A percentile compares a stretch with the other conserved stretches of the same genome.
These are phyloP conservation scores for Elasticomyces elasticus DNA, from an alignment of 495 filamentous ascomycete genomes.

Conservation along the genomic window DNA sequence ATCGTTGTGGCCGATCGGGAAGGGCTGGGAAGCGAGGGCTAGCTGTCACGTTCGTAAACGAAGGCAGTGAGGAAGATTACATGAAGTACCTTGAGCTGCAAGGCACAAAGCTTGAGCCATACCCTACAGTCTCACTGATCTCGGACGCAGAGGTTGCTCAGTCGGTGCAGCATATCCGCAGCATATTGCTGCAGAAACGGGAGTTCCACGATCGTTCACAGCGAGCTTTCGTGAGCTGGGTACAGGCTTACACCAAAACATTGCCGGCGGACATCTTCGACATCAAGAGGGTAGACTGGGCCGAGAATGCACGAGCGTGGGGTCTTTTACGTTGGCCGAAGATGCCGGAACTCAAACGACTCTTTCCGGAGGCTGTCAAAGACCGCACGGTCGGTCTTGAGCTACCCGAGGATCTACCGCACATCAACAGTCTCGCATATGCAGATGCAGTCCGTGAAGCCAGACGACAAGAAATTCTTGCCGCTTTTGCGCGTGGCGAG, in stretches of 20 bases:
- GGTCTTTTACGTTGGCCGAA: constrained; percentile 75
- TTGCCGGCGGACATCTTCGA: constrained; percentile 86
- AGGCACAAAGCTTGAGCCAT: constrained; percentile 47
- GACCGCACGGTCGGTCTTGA: constrained; percentile 35
- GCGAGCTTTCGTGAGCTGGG: constrained; percentile 84
- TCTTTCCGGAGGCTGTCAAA: constrained; percentile 6
- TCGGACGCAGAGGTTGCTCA: constrained; percentile 47
- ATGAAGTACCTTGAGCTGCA: constrained; percentile 77
- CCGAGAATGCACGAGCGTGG: constrained; percentile 69
- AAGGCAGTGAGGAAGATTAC: constrained; percentile 80
- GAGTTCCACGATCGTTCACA: constrained; percentile 80
- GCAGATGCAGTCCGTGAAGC: constrained; percentile 70
- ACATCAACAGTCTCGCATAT: constrained; percentile 57
- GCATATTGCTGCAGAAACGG: constrained; percentile 58
- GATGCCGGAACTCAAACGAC: constrained; percentile 74
- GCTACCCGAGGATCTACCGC: constrained; percentile 52
- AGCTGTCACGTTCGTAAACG: constrained; percentile 73
- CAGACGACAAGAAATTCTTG: constrained; percentile 48
- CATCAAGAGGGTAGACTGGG: constrained; percentile 71
- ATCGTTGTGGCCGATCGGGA: constrained; percentile 86
- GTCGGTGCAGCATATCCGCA: constrained; percentile 48
- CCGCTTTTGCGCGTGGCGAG: constrained; percentile 30
- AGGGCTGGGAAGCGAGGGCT: constrained; percentile 78
- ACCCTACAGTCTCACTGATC: constrained; percentile 36
- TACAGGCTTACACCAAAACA: constrained; percentile 83